Percentiles rank a stretch among this genome's conserved stretches.
Evolutionary conservation across 139 green algal species (phyloP).

Genomic region (Chlorella sp.): DNA sequence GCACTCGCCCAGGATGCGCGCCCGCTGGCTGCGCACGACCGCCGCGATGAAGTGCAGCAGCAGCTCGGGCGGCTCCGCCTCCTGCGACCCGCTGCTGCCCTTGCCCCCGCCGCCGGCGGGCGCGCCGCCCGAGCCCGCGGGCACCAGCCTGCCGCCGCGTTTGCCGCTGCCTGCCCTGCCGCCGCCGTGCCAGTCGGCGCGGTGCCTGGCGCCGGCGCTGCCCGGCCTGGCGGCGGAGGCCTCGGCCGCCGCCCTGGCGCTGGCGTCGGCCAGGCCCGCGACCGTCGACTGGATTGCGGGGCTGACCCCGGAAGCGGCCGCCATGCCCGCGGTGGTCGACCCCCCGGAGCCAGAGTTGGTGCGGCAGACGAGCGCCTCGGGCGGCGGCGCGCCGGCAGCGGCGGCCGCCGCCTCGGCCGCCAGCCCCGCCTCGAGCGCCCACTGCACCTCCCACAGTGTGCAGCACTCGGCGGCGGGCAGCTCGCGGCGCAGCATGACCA

Average conservation of each 20-base stretch:
- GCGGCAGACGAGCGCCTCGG: too few relatives aligned
- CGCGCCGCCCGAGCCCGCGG: not conserved
- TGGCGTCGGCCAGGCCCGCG: too few relatives aligned
- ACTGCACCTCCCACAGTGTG: slow-evolving; percentile 35
- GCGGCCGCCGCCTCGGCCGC: not conserved
- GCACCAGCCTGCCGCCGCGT: not conserved
- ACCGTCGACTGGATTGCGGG: too few relatives aligned
- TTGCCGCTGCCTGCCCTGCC: not conserved
- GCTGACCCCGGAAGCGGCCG: too few relatives aligned
- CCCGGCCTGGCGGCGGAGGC: not conserved
- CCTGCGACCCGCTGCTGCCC: not conserved
- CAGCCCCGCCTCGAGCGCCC: slow-evolving; percentile 10
- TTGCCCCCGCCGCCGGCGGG: not conserved
- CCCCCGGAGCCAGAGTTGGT: too few relatives aligned
- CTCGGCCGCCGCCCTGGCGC: not conserved
- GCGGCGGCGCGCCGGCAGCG: not conserved
- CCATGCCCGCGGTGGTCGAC: too few relatives aligned
- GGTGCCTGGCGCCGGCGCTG: not conserved
- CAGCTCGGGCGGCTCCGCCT: slow-evolving; percentile 42
- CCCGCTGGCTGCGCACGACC: slow-evolving; percentile 53
- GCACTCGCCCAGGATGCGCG: slow-evolving; percentile 57
- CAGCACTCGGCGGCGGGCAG: slow-evolving; percentile 59
- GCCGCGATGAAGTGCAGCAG: slow-evolving; percentile 71
- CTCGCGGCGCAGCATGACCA: slow-evolving; percentile 82
- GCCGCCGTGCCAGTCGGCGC: not conserved